Evolutionary conservation across 1,284 basidiomycete genomes (phyloP), one percentile per base, ranked within the genome.

Genomic region (Trichosporon faecale): DNA sequence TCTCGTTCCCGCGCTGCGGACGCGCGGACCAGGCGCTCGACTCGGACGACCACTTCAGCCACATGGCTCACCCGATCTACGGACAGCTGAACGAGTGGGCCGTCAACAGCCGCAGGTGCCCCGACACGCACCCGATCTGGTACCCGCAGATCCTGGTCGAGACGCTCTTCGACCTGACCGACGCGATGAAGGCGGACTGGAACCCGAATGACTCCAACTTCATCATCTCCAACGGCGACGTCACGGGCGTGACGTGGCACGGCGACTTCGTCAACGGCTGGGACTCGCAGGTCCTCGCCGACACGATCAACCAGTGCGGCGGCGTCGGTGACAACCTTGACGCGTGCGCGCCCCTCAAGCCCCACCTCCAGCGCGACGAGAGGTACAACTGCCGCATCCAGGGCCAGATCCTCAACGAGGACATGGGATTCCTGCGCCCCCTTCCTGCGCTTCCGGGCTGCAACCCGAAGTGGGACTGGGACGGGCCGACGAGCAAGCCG

Each of bases 31-130:
- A 75, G 14, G 57, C 67, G 27, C 66, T 77, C 27, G 75, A 78
- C 68, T 79, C 78, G 25, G 49, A 66, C 2, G 79, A 81, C 73
- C 79, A 82, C 77, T 74, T 77, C 66, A 79, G 77, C 0, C 83
- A 85, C 77, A 82, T 85, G 76, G 79, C 85, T 0, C 86, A 84
- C 76, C 84, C 85, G 71, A 16, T 79, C 77, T 66, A 77, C 78
- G 78, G 70, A 72, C 8, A 78, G 27, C 29, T 61, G 21, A 31
- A 23, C 27, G 63, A 65, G 11, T 40, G 52, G 33, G 35, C 63
- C 2, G 21, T 35, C 25, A 29, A 27, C 25, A 44, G 33, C 27
- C 27, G n/a, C 18, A 2, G 3, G n/a, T 72, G 72, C 69, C 72
- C 72, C 52, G 60, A 65, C 25, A 64, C 66, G 18, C 72, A 72